phyloP scores from a whole-genome alignment of 306 rosid genomes.

The Cyclanthera cordifolia region DNA sequence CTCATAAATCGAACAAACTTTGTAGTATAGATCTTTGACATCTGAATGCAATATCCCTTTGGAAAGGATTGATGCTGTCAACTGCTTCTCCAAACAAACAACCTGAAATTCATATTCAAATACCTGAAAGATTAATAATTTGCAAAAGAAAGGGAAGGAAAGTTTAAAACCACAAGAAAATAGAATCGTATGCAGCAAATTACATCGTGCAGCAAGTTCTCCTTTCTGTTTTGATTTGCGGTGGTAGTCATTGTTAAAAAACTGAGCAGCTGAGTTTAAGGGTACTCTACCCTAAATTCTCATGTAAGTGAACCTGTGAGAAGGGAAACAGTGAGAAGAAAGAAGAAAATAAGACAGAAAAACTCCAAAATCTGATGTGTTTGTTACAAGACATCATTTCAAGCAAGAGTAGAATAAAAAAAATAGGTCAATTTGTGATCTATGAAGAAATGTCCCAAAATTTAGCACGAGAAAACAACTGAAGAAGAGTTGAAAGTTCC shows the following conservation, averaged over 20 bases:
- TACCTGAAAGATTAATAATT: not conserved
- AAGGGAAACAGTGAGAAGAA: not conserved
- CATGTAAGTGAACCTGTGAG: conserved; percentile 6
- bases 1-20: conserved; percentile 57
- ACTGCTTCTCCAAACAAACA: conserved; percentile 49
- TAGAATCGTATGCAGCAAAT: not conserved
- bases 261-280: not conserved
- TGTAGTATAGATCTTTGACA: conserved; percentile 46
- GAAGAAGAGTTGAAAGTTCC: not conserved
- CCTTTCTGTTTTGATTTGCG: conserved; percentile 5
- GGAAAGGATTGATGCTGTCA: conserved; percentile 58
- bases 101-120: conserved; percentile 29
- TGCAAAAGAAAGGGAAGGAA: not conserved
- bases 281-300: not conserved
- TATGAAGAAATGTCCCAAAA: conserved; percentile 1
- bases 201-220: conserved; percentile 1
- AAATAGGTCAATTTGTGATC: not conserved
- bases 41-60: conserved; percentile 60
- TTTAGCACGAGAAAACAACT: not conserved
- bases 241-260: not conserved
- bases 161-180: not conserved
- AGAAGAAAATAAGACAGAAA: not conserved
- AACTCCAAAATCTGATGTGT: not conserved
- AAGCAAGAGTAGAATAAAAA: not conserved
- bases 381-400: not conserved